Evolutionary conservation across 495 filamentous ascomycete genomes (phyloP).

Genomic region (Amorphotheca resinae): DNA sequence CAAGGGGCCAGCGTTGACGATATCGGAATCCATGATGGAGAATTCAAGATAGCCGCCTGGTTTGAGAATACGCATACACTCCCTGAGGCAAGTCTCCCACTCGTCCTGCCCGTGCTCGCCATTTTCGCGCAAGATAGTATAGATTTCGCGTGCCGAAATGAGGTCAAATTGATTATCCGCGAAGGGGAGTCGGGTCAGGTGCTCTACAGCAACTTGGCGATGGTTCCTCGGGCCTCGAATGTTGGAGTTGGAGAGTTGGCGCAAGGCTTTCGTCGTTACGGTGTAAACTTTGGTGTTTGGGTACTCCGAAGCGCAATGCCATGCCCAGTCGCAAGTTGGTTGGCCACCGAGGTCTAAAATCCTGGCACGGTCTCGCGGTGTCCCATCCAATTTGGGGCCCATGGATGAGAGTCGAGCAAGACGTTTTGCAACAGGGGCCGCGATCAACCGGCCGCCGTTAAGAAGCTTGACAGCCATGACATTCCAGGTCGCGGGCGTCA

Average conservation of each 20-base stretch:
- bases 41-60: slow-evolving; percentile 90
- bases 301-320: slow-evolving; percentile 77
- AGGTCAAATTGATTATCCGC: slow-evolving; percentile 81
- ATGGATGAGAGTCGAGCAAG: slow-evolving; percentile 39
- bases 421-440: slow-evolving; percentile 56
- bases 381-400: slow-evolving; percentile 27
- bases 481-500: slow-evolving; percentile 64
- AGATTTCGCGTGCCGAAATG: slow-evolving; percentile 80
- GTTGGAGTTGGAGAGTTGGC: slow-evolving; percentile 51
- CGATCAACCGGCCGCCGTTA: slow-evolving; percentile 69
- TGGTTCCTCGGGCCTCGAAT: slow-evolving; percentile 81
- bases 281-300: slow-evolving; percentile 79
- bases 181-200: slow-evolving; percentile 75
- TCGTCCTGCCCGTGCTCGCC: slow-evolving; percentile 57
- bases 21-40: slow-evolving; percentile 73
- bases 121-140: slow-evolving; percentile 63
- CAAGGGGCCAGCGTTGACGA: slow-evolving; percentile 67
- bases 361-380: slow-evolving; percentile 39
- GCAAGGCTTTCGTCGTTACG: slow-evolving; percentile 53
- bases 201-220: slow-evolving; percentile 59
- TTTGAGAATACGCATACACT: slow-evolving; percentile 83
- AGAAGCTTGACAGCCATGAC: slow-evolving; percentile 65
- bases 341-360: slow-evolving; percentile 87
- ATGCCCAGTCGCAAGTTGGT: slow-evolving; percentile 83
- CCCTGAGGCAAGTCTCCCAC: slow-evolving; percentile 71